Evolutionary conservation across 2,329 filamentous ascomycete genomes (phyloP).

Genomic region (Zarea fungicola): DNA sequence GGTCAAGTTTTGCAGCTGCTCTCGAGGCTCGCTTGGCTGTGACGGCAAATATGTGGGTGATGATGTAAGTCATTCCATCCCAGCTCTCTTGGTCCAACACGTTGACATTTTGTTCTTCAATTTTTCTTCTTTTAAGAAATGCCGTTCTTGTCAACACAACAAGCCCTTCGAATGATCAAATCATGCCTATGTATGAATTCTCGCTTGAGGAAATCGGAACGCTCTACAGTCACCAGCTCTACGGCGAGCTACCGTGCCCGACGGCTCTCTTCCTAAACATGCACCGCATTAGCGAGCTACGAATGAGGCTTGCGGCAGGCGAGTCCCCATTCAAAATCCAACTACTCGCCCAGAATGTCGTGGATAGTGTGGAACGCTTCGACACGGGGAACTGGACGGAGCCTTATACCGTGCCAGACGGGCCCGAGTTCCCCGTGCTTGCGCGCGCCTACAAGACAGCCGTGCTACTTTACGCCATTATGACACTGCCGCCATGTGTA

Average conservation of each 20-base stretch:
- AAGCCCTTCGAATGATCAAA: neutral
- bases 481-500: neutral
- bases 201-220: neutral
- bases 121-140: neutral
- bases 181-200: conserved; percentile 4
- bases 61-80: neutral
- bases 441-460: conserved; percentile 2
- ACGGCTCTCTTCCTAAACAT: conserved; percentile 1
- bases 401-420: conserved; percentile 1
- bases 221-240: neutral
- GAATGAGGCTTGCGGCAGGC: neutral
- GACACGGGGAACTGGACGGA: neutral
- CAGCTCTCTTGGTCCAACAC: neutral
- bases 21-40: neutral
- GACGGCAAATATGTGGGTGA: neutral
- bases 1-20: neutral
- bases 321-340: neutral
- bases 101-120: neutral
- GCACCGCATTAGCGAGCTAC: conserved; percentile 1
- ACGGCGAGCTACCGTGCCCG: conserved; percentile 3
- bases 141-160: conserved; percentile 2
- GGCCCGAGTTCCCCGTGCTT: neutral
- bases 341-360: neutral
- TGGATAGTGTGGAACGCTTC: neutral
- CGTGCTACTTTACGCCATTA: conserved; percentile 3